Conservation (phyloP, 202 grass and related monocot species). For the Brachypodium distachyon region DNA sequence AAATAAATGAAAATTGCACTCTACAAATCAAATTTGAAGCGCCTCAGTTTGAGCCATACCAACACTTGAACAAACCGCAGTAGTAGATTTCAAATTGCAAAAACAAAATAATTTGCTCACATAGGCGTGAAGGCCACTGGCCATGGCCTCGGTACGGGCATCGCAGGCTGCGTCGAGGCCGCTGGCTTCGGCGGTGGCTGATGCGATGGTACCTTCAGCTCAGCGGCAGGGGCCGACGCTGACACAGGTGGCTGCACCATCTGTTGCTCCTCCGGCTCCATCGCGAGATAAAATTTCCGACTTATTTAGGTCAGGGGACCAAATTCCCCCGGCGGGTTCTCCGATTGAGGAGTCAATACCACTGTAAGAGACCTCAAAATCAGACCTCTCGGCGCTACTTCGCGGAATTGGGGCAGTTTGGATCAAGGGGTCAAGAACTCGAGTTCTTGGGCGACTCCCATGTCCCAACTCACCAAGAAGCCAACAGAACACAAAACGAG, state of each 20-base stretch:
- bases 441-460: constrained; percentile 5
- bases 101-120: constrained; percentile 12
- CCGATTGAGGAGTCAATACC: constrained; percentile 10
- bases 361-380: background rate
- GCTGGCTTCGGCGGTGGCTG: constrained; percentile 8
- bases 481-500: background rate
- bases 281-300: constrained; percentile 23
- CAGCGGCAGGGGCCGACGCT: background rate
- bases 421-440: constrained; percentile 33
- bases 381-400: background rate
- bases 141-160: constrained; percentile 7
- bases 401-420: constrained; percentile 17
- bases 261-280: constrained; percentile 34
- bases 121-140: constrained; percentile 26
- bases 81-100: constrained; percentile 21
- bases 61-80: constrained; percentile 3
- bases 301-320: constrained; percentile 16
- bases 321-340: background rate
- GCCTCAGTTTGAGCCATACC: background rate
- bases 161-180: background rate
- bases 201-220: background rate
- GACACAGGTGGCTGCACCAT: background rate
- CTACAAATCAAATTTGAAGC: background rate
- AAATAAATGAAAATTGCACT: background rate
- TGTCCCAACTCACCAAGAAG: constrained; percentile 3